These are phyloP conservation scores for Lactifluus pinguis DNA, from an alignment of 768 basidiomycete species.

Conservation along the genomic window DNA sequence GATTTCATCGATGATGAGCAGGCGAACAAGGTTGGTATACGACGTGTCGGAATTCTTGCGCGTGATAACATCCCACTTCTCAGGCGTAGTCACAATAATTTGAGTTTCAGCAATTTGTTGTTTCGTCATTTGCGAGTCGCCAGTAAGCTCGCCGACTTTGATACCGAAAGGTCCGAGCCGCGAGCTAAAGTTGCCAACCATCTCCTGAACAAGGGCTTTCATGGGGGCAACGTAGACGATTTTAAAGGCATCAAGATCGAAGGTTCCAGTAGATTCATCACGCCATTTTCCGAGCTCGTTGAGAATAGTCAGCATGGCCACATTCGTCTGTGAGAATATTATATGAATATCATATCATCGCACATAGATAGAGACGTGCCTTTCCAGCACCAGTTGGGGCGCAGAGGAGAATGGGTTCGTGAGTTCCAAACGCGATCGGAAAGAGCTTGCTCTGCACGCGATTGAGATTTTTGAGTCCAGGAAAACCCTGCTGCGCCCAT, in stretches of 20 bases:
- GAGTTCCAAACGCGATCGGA: conserved; percentile 88
- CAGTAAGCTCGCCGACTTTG: conserved; percentile 91
- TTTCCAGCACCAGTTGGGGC: conserved; percentile 99
- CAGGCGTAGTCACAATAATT: conserved; percentile 96
- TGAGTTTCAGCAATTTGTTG: conserved; percentile 95
- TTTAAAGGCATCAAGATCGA: conserved; percentile 89
- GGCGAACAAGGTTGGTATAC: conserved; percentile 92
- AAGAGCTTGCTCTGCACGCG: conserved; percentile 89
- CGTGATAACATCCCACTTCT: conserved; percentile 99
- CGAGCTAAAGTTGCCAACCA: conserved; percentile 88
- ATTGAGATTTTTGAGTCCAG: conserved; percentile 68
- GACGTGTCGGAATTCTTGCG: conserved; percentile 95
- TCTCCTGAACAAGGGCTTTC: conserved; percentile 98
- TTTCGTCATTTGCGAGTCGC: conserved; percentile 97
- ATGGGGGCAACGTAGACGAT: conserved; percentile 97
- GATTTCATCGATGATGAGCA: conserved; percentile 98
- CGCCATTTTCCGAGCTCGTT: conserved; percentile 85
- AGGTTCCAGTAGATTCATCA: conserved; percentile 67
- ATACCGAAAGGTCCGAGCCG: conserved; percentile 67
- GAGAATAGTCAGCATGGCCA: conserved; percentile 91
- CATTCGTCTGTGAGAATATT: conserved; percentile 67
- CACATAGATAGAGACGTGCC: conserved; percentile 37
- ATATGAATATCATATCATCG: conserved; percentile 16
- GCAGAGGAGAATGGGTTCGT: conserved; percentile 91
- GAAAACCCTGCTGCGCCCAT: conserved; percentile 87